phyloP scores from a whole-genome alignment of 108 stramenopile genomes.

The Schizochytrium sp. region DNA sequence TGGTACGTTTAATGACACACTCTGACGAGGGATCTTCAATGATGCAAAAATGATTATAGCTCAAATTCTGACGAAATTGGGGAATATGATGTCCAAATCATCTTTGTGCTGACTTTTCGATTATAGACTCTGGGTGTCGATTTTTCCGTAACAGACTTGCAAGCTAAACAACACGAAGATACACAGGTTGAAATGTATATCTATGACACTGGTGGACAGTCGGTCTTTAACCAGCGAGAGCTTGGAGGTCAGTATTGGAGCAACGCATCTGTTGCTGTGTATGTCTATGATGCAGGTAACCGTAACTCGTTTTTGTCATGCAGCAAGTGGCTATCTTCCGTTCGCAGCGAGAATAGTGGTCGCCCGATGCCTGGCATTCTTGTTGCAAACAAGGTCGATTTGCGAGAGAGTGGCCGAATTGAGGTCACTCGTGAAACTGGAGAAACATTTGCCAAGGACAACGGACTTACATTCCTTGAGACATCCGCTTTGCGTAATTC shows the following conservation, averaged over 20 bases:
- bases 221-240: conserved; percentile 52
- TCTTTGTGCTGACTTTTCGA: not conserved
- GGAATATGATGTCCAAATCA: not conserved
- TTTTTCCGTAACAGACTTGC: conserved; percentile 51
- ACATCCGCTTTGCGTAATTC: conserved; percentile 49
- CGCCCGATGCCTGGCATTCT: conserved; percentile 50
- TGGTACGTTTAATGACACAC: conserved; percentile 3
- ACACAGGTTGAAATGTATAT: conserved; percentile 41
- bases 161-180: not conserved
- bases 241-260: conserved; percentile 60
- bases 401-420: conserved; percentile 45
- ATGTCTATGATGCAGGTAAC: conserved; percentile 50
- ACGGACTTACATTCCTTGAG: conserved; percentile 53
- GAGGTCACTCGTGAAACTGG: conserved; percentile 23
- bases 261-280: conserved; percentile 61
- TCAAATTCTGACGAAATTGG: not conserved
- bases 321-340: conserved; percentile 45
- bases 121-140: conserved; percentile 43
- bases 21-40: not conserved
- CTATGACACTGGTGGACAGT: conserved; percentile 53
- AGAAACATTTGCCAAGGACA: conserved; percentile 9
- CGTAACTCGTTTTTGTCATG: conserved; percentile 45
- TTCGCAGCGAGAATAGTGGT: conserved; percentile 54
- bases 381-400: conserved; percentile 37
- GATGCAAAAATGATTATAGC: not conserved